phyloP scores from a whole-genome alignment of 2,329 filamentous ascomycete species.

The Daldinia sp. region DNA sequence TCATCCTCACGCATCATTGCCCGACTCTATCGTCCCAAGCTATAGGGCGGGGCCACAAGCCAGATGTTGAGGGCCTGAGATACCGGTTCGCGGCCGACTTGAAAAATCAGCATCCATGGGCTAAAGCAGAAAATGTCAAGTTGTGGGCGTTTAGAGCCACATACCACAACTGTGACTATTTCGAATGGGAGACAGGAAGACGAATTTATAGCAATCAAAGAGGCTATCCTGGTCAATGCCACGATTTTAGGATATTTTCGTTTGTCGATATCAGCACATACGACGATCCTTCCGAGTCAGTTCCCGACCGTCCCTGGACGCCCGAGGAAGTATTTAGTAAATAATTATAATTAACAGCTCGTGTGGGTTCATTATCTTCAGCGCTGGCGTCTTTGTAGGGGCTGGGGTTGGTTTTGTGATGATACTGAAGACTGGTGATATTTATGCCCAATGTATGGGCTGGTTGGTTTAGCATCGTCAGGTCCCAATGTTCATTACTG shows the following conservation, averaged over 20 bases:
- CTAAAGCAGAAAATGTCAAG: not conserved
- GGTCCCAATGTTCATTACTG: not conserved
- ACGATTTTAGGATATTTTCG: not conserved
- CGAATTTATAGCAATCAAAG: constrained; percentile 22
- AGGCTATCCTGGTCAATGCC: not conserved
- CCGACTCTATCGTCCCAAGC: not conserved
- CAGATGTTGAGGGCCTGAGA: not conserved
- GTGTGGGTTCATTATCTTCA: not conserved
- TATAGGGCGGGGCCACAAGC: not conserved
- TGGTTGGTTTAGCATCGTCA: not conserved
- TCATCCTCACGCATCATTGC: constrained; percentile 27
- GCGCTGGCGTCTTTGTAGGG: not conserved
- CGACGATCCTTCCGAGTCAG: not conserved
- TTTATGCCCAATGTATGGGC: not conserved
- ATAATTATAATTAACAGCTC: not conserved
- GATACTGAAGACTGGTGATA: not conserved
- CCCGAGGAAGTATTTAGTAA: not conserved
- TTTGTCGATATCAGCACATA: not conserved
- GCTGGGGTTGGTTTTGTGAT: not conserved
- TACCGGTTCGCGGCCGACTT: not conserved
- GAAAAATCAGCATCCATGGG: not conserved
- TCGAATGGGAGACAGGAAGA: not conserved
- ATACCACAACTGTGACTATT: constrained; percentile 12
- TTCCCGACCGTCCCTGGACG: not conserved
- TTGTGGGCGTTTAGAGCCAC: constrained; percentile 30